Evolutionary conservation across 768 basidiomycete genomes (phyloP), one percentile per base, ranked within the genome.

Genomic region (Mycena kentingensis): DNA sequence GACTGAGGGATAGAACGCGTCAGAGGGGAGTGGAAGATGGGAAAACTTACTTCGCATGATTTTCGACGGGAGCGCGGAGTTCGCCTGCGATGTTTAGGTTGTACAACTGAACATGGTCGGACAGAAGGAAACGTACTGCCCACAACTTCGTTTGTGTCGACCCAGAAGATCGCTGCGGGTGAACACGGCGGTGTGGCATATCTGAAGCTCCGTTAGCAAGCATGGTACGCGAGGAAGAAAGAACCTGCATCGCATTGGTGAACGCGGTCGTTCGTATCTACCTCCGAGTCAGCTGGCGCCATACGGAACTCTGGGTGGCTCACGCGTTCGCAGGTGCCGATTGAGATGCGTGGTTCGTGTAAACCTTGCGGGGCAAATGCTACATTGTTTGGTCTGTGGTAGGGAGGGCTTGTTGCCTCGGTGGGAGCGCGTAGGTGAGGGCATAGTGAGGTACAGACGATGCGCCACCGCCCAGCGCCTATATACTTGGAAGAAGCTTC

Each of bases 271-370:
- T 85, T 85, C 4, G 83, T 82, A 65, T 87, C 86, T 87, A 63
- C 25, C 25, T 49, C 46, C n/a, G 5, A 41, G 54, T 55, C 37
- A 55, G 38, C 46, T 29, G 18, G 13, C 13, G 19, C 29, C 27
- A 13, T 18, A 41, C 10, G 45, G 5, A 46, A 13, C 43, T 48
- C 28, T 47, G 22, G 18, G n/a, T 21, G 11, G 74, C 85, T 48
- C 65, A 88, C 87, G 87, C 57, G 85, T 87, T 38, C 85, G 82
- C 49, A 88, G 64, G 63, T 88, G 87, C 15, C 87, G 78, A 66
- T 87, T 86, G 42, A 89, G 74, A 66, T 89, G 87, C 0, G 87
- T 88, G 0, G 82, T 86, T 31, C 86, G 75, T 3, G 86, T 88
- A 63, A 88, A 89, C 62, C 84, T 87, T 3, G 87, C 85, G 1